Evolutionary conservation across 2,329 filamentous ascomycete species (phyloP), one percentile per base, ranked within the genome.

Genomic region (Blumeria hordei): DNA sequence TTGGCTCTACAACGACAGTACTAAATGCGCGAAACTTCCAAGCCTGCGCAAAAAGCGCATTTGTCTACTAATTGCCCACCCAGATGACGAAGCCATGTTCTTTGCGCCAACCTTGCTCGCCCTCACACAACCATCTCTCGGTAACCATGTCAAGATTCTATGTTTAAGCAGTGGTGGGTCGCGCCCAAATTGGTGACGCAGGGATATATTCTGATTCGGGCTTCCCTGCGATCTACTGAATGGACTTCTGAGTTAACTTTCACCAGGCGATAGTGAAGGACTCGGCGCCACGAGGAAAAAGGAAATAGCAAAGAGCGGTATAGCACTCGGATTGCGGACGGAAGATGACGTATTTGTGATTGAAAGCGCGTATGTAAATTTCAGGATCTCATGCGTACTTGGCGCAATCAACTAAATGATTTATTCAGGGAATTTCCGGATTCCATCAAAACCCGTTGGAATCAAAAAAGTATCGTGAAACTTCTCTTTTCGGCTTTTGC

Each of bases 81-180:
- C 92, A 0, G 92, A 98, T 69, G 92, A 98, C 64, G 92, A 98
- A 72, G 92, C 90, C 67, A 98, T 98, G 92, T 98, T 98, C 74
- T 98, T 98, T 69, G 80, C 88, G 59, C 92, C 92, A 0, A 85
- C 87, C 0, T 74, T 96, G 12, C 74, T 93, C 62, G 80, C 85
- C n/a, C 76, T 98, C 56, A 90, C 88, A 16, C 74, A 77, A 12
- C 86, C 87, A 3, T 78, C 81, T 57, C 74, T 83, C 18, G 84
- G 85, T 3, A 96, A 98, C 69, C 87, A 93, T 65, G 76, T 98
- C 64, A 92, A 93, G 70, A 94, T 98, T 59, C 70, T 96, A 55
- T 98, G 92, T 69, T 71, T 98, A 59, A 93, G 85, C 69, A 90
- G 81, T 60, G 88, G 85, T 81, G 69, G 62, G 56, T 57, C 55